These are phyloP conservation scores for Dryadomyces quercus-mongolicae DNA, from an alignment of 2,329 filamentous ascomycete genomes.

Conservation along the genomic window DNA sequence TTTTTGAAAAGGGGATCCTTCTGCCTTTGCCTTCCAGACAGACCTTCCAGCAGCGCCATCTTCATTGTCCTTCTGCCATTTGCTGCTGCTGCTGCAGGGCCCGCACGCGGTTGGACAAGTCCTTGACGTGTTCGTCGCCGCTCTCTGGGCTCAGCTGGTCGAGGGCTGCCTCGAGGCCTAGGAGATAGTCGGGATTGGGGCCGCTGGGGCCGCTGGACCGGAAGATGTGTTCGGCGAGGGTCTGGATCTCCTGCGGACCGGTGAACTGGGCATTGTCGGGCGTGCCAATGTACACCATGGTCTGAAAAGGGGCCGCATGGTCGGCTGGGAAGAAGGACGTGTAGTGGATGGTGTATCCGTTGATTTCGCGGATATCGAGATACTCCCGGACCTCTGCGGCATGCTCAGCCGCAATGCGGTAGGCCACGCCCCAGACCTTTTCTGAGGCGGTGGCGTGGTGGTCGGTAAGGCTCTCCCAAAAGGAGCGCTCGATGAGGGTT, in stretches of 20 bases:
- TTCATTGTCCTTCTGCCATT: not conserved
- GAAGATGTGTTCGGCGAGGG: slow-evolving; percentile 70
- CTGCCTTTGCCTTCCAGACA: too few species aligned
- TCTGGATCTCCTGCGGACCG: slow-evolving; percentile 66
- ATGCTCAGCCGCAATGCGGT: slow-evolving; percentile 62
- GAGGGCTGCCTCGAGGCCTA: slow-evolving; percentile 65
- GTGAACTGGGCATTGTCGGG: slow-evolving; percentile 89
- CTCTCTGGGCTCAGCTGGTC: slow-evolving; percentile 61
- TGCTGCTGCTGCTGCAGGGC: slow-evolving; percentile 29
- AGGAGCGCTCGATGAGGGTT: slow-evolving; percentile 73
- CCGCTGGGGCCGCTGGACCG: slow-evolving; percentile 72
- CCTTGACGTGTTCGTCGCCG: slow-evolving; percentile 72
- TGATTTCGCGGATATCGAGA: slow-evolving; percentile 93
- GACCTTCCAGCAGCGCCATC: too few species aligned
- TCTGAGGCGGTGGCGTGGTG: slow-evolving; percentile 48
- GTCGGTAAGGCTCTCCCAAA: slow-evolving; percentile 71
- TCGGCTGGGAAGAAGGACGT: slow-evolving; percentile 64
- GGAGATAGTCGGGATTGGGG: slow-evolving; percentile 80
- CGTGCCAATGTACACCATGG: slow-evolving; percentile 86
- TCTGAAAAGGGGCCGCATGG: slow-evolving; percentile 27
- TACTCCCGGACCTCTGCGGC: slow-evolving; percentile 75
- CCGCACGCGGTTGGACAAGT: slow-evolving; percentile 63
- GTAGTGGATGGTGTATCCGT: slow-evolving; percentile 91
- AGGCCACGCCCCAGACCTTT: slow-evolving; percentile 83
- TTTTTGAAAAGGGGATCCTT: not conserved